These are phyloP conservation scores for Cavenderia fasciculata DNA, from an alignment of 78 protist species.

Conservation along the genomic window DNA sequence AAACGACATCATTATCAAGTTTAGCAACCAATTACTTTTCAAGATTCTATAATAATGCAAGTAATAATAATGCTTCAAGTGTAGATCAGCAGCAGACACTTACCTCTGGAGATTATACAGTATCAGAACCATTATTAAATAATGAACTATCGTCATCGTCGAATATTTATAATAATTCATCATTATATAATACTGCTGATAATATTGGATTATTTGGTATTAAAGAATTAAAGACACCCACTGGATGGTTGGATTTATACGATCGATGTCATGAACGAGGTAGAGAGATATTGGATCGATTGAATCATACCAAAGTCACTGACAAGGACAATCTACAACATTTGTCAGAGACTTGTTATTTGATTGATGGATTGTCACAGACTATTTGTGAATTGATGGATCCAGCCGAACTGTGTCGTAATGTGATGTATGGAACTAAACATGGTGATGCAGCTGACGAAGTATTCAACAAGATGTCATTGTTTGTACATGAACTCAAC, in stretches of 20 bases:
- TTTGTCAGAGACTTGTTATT: background rate
- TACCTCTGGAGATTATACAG: no score
- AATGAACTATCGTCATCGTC: no score
- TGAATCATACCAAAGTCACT: background rate
- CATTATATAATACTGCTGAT: background rate
- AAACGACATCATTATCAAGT: no score
- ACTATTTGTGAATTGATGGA: constrained; percentile 34
- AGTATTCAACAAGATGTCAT: background rate
- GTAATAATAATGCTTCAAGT: no score
- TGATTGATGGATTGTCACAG: constrained; percentile 35
- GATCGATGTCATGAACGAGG: background rate
- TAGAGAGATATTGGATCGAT: background rate
- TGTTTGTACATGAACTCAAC: constrained; percentile 12
- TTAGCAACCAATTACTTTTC: no score
- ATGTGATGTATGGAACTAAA: background rate
- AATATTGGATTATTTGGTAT: constrained; percentile 40
- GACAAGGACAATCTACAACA: background rate
- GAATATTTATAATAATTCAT: no score
- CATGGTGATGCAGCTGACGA: constrained; percentile 7
- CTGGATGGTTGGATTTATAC: constrained; percentile 25
- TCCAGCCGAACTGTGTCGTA: constrained; percentile 10
- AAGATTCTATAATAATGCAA: no score
- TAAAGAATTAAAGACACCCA: background rate
- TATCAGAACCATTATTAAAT: no score
- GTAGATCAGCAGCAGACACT: no score